Conservation (phyloP, 2,329 filamentous ascomycete genomes). For the Cladosporium sp. region DNA sequence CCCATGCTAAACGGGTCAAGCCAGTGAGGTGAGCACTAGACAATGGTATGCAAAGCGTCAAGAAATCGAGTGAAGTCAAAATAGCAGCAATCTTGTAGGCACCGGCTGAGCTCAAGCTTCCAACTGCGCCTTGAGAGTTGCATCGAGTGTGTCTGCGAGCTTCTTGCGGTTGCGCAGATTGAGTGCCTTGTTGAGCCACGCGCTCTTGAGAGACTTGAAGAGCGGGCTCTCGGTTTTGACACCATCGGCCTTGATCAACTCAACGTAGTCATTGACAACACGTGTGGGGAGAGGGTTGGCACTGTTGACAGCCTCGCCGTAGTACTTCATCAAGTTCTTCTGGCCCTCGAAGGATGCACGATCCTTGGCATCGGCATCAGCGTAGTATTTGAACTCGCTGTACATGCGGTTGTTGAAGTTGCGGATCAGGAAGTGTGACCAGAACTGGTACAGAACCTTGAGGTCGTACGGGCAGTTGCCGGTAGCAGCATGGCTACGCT, state of each 20-base stretch:
- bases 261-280: slow-evolving; percentile 57
- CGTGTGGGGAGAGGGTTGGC: slow-evolving; percentile 52
- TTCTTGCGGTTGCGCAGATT: slow-evolving; percentile 59
- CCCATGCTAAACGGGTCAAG: slow-evolving; percentile 5
- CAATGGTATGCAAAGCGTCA: not conserved
- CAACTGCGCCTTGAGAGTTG: slow-evolving; percentile 53
- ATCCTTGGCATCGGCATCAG: slow-evolving; percentile 62
- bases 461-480: slow-evolving; percentile 57
- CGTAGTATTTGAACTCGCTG: slow-evolving; percentile 68
- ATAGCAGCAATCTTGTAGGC: not conserved
- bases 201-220: slow-evolving; percentile 53
- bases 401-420: slow-evolving; percentile 78
- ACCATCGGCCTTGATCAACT: slow-evolving; percentile 53
- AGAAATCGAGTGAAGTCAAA: not conserved
- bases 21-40: slow-evolving; percentile 4
- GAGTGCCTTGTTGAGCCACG: slow-evolving; percentile 56
- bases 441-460: slow-evolving; percentile 71
- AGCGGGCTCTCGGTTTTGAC: slow-evolving; percentile 42
- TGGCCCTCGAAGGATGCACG: slow-evolving; percentile 58
- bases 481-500: slow-evolving; percentile 47
- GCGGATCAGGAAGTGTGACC: slow-evolving; percentile 69
- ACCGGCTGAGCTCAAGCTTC: slow-evolving; percentile 34
- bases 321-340: slow-evolving; percentile 65
- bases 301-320: slow-evolving; percentile 58
- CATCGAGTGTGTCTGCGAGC: slow-evolving; percentile 54